These are phyloP conservation scores for Sanguinoderma infundibulare DNA, from an alignment of 1,284 basidiomycete genomes.

Conservation along the genomic window DNA sequence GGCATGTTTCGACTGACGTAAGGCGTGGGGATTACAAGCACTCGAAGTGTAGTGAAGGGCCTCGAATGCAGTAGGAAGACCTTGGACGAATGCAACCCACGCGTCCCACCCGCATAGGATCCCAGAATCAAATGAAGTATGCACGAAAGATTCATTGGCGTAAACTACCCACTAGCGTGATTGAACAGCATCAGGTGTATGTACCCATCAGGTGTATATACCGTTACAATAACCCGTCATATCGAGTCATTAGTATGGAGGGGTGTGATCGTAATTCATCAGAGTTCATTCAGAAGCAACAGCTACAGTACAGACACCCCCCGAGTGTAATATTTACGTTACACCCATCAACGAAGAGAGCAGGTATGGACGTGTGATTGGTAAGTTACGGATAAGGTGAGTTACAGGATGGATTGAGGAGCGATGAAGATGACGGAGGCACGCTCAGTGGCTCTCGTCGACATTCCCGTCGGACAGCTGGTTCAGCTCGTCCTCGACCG, in stretches of 20 bases:
- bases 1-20: not conserved
- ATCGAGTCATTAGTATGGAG: not conserved
- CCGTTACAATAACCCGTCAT: not conserved
- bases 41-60: too few species aligned
- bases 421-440: not conserved
- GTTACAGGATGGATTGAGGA: not conserved
- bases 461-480: constrained; percentile 46
- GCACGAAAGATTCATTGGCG: too few species aligned
- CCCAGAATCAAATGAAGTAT: not conserved
- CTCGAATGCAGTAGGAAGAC: too few species aligned
- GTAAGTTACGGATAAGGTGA: not conserved
- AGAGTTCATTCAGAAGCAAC: not conserved
- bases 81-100: too few species aligned
- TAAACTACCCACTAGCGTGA: not conserved
- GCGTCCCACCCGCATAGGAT: too few species aligned
- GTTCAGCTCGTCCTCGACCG: constrained; percentile 66
- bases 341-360: not conserved
- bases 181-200: not conserved
- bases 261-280: not conserved
- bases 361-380: not conserved
- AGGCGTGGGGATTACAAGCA: too few species aligned
- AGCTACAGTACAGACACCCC: not conserved
- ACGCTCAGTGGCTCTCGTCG: constrained; percentile 23
- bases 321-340: not conserved
- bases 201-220: too few species aligned